These are phyloP conservation scores for Kalanchoe fedtschenkoi DNA, from an alignment of 164 flowering plant species.

Conservation along the genomic window DNA sequence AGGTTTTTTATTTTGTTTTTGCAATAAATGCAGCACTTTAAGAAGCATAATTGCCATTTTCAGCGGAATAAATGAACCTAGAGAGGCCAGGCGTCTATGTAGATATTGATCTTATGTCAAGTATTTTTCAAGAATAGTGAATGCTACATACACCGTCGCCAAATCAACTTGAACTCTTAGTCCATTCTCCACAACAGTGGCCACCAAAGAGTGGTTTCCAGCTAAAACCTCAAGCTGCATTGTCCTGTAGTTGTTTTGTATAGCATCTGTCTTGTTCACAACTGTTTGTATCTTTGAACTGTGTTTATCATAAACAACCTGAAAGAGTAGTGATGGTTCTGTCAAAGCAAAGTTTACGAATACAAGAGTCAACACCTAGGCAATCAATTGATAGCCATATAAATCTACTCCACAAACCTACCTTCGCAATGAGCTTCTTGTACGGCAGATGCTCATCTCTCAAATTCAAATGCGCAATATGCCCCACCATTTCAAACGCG, in stretches of 20 bases:
- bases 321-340: slow-evolving; percentile 13
- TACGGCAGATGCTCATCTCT: slow-evolving; percentile 78
- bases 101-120: not conserved
- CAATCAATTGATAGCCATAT: not conserved
- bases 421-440: slow-evolving; percentile 85
- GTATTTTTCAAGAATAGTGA: not conserved
- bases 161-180: slow-evolving; percentile 73
- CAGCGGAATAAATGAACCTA: not conserved
- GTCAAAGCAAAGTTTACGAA: not conserved
- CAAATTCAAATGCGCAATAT: slow-evolving; percentile 82
- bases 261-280: slow-evolving; percentile 78
- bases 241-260: slow-evolving; percentile 80
- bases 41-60: not conserved
- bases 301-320: slow-evolving; percentile 89
- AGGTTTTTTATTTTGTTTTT: no score
- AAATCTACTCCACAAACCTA: slow-evolving; percentile 10
- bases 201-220: slow-evolving; percentile 82
- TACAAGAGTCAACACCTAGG: not conserved
- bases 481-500: slow-evolving; percentile 86
- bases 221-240: slow-evolving; percentile 95
- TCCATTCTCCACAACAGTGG: slow-evolving; percentile 78
- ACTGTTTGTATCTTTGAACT: slow-evolving; percentile 88
- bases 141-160: slow-evolving; percentile 52
- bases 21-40: not conserved
- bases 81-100: not conserved